phyloP scores from a whole-genome alignment of 495 filamentous ascomycete species.

The Chaetomium cochliodes region DNA sequence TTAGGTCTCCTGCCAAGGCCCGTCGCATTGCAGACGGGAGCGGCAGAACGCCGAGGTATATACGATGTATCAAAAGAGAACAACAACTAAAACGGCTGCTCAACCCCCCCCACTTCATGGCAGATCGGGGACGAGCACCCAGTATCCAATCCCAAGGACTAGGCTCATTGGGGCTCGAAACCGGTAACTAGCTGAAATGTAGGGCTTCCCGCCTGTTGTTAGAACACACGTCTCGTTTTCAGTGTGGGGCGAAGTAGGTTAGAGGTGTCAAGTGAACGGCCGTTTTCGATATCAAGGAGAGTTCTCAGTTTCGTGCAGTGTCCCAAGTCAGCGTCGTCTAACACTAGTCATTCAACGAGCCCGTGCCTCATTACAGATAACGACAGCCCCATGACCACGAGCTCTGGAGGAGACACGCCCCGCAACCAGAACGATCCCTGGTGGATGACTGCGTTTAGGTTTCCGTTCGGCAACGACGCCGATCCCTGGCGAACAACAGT shows the following conservation, averaged over 20 bases:
- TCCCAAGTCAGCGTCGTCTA: not conserved
- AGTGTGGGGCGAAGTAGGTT: constrained; percentile 9
- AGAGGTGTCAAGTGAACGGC: constrained; percentile 11
- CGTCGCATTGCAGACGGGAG: not conserved
- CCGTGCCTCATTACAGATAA: too few relatives aligned
- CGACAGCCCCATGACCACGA: too few relatives aligned
- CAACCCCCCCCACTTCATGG: not conserved
- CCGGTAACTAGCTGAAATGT: not conserved
- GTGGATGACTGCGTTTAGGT: too few relatives aligned
- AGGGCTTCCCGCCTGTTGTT: constrained; percentile 2
- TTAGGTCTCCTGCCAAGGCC: not conserved
- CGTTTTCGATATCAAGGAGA: constrained; percentile 14
- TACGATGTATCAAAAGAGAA: constrained; percentile 23
- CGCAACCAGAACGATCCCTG: too few relatives aligned
- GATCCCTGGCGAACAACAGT: too few relatives aligned
- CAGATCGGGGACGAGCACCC: not conserved
- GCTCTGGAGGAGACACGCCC: too few relatives aligned
- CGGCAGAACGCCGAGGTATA: constrained; percentile 6
- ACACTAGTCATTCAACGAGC: too few relatives aligned
- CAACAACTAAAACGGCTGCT: constrained; percentile 1
- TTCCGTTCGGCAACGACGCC: too few relatives aligned
- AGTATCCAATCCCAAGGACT: not conserved
- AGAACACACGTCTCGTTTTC: constrained; percentile 11
- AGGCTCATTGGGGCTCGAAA: not conserved
- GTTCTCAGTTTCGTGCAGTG: not conserved